Percentiles rank a stretch among this genome's conserved stretches.
Conservation (phyloP, 148 eudicot genomes). For the Camellia granthamiana region DNA sequence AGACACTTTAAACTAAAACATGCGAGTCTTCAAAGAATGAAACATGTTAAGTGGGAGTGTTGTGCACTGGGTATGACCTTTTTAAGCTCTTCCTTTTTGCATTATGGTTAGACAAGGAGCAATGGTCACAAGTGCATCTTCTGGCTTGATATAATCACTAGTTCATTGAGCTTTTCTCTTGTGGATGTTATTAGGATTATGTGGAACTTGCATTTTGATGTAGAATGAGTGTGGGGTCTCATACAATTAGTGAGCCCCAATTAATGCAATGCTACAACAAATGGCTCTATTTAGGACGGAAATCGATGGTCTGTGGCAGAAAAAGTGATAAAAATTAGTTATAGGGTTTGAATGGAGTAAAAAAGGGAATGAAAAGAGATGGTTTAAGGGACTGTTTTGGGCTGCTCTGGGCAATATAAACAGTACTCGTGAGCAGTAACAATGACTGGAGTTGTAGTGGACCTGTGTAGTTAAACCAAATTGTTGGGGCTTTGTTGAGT, state of each 20-base stretch:
- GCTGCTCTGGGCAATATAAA: too few relatives aligned
- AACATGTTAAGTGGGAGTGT: background rate
- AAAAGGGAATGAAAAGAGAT: too few relatives aligned
- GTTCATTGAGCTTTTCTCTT: background rate
- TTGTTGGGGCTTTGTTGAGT: background rate
- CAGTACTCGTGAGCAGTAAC: too few relatives aligned
- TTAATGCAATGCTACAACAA: too few relatives aligned
- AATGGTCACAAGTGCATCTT: too few relatives aligned
- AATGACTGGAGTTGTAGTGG: background rate
- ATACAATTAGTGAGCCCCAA: too few relatives aligned
- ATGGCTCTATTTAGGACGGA: background rate
- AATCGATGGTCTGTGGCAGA: background rate
- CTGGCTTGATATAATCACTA: background rate
- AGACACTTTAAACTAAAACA: too few relatives aligned
- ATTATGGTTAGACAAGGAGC: background rate
- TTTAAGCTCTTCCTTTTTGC: background rate
- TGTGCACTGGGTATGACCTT: background rate
- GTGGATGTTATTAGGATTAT: background rate
- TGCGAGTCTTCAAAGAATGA: background rate
- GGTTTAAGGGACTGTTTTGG: too few relatives aligned
- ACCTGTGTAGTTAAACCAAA: slow-evolving; percentile 2
- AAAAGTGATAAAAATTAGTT: background rate
- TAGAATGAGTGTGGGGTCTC: too few relatives aligned
- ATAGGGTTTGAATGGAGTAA: too few relatives aligned
- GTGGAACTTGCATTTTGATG: background rate